Percentiles rank a stretch among this genome's conserved stretches.
Evolutionary conservation across 495 filamentous ascomycete species (phyloP).

Genomic region (Usnea hakonensis): DNA sequence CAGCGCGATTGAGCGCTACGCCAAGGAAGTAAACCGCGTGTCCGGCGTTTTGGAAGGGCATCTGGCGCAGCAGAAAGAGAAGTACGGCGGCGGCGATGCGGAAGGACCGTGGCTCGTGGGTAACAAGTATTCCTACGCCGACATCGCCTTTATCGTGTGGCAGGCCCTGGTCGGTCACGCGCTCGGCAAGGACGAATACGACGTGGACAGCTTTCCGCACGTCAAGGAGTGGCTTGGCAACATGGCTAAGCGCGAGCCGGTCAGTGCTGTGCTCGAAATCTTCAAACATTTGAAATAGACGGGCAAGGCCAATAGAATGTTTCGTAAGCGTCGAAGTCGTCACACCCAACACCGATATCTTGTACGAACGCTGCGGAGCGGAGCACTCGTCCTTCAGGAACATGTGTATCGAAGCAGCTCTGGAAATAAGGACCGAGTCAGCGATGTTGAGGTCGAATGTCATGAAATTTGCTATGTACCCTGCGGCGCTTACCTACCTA

Average conservation of each 20-base stretch:
- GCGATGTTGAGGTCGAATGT: too few species aligned
- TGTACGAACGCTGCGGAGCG: too few species aligned
- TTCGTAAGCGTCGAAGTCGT: too few species aligned
- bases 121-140: conserved; percentile 28
- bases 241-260: conserved; percentile 21
- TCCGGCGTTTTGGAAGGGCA: conserved; percentile 33
- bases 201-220: conserved; percentile 22
- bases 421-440: too few species aligned
- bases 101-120: conserved; percentile 28
- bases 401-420: too few species aligned
- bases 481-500: too few species aligned
- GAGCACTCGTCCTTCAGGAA: too few species aligned
- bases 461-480: too few species aligned
- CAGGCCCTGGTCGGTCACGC: conserved; percentile 15
- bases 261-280: conserved; percentile 13
- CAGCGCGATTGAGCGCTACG: conserved; percentile 37
- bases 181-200: conserved; percentile 18
- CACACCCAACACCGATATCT: too few species aligned
- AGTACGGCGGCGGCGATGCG: background rate
- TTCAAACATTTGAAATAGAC: background rate
- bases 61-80: conserved; percentile 17
- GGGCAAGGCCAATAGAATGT: too few species aligned
- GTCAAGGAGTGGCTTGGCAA: conserved; percentile 28
- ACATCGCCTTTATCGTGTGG: conserved; percentile 30
- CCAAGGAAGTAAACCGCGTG: conserved; percentile 36